Percentiles rank a stretch among this genome's conserved stretches.
Conservation (phyloP, 129 eudicot genomes). For the Dittrichia graveolens region DNA sequence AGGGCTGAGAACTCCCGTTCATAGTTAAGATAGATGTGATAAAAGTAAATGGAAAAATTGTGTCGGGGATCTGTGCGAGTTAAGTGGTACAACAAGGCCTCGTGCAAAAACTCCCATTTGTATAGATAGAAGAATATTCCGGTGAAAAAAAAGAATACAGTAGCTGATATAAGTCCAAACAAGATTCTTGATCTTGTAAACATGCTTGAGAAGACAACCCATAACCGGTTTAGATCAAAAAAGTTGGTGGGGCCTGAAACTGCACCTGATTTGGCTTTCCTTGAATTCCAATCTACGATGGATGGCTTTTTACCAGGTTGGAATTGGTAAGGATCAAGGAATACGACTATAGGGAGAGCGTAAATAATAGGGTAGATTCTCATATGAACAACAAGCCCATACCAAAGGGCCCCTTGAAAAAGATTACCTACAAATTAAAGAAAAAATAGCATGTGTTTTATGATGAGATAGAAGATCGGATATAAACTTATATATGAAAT, state of each 20-base stretch:
- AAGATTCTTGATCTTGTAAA: constrained; percentile 61
- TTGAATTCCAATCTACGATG: constrained; percentile 57
- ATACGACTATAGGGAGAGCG: constrained; percentile 70
- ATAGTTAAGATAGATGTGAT: constrained; percentile 87
- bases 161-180: constrained; percentile 72
- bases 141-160: constrained; percentile 67
- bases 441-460: neutral
- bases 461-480: neutral
- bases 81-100: constrained; percentile 87
- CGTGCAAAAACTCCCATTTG: constrained; percentile 86
- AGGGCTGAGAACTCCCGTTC: constrained; percentile 60
- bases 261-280: constrained; percentile 27
- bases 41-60: constrained; percentile 90
- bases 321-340: constrained; percentile 68
- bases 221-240: constrained; percentile 12
- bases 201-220: constrained; percentile 45
- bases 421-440: constrained; percentile 50
- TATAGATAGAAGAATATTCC: constrained; percentile 71
- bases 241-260: constrained; percentile 24
- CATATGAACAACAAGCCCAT: constrained; percentile 94
- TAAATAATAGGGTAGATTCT: constrained; percentile 94
- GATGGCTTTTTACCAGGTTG: constrained; percentile 61
- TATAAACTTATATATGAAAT: neutral
- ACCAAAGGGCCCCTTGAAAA: constrained; percentile 88
- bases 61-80: constrained; percentile 98